These are phyloP conservation scores for Echeveria elegans DNA, from an alignment of 164 flowering plant species.

Conservation along the genomic window DNA sequence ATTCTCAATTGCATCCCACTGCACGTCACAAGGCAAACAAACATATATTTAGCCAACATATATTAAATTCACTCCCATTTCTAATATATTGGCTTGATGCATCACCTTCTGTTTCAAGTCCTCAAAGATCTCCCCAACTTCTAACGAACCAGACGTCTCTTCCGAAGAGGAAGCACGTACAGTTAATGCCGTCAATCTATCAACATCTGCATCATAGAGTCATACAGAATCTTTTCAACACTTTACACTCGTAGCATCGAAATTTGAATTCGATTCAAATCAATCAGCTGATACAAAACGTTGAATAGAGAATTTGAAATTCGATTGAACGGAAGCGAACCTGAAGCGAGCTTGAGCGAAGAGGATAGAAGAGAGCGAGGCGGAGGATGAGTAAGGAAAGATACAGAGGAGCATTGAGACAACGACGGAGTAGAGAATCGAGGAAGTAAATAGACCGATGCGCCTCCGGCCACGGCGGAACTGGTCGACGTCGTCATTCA, in stretches of 20 bases:
- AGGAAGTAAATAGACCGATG: not conserved
- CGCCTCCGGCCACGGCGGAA: not conserved
- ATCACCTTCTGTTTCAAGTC: slow-evolving; percentile 86
- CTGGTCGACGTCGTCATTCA: not conserved
- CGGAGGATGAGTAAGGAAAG: not conserved
- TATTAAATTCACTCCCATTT: not conserved
- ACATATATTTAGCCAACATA: not conserved
- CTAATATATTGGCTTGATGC: not conserved
- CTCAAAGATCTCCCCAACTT: slow-evolving; percentile 50
- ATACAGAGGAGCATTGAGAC: not conserved
- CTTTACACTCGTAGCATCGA: too few species aligned
- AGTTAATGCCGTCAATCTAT: slow-evolving; percentile 37
- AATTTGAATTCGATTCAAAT: too few species aligned
- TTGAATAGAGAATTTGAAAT: too few species aligned
- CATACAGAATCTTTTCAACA: too few species aligned
- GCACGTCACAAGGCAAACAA: not conserved
- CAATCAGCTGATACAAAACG: too few species aligned
- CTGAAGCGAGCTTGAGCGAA: slow-evolving; percentile 4
- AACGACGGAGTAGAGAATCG: not conserved
- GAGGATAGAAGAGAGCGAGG: not conserved
- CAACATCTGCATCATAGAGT: slow-evolving; percentile 27
- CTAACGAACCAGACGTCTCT: slow-evolving; percentile 47
- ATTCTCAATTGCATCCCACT: slow-evolving; percentile 6
- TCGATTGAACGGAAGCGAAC: not conserved
- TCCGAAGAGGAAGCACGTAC: slow-evolving; percentile 63